A percentile compares a stretch with the other conserved stretches of the same genome.
These are phyloP conservation scores for Ophiostoma montium DNA, from an alignment of 2,329 filamentous ascomycete species.

Conservation along the genomic window DNA sequence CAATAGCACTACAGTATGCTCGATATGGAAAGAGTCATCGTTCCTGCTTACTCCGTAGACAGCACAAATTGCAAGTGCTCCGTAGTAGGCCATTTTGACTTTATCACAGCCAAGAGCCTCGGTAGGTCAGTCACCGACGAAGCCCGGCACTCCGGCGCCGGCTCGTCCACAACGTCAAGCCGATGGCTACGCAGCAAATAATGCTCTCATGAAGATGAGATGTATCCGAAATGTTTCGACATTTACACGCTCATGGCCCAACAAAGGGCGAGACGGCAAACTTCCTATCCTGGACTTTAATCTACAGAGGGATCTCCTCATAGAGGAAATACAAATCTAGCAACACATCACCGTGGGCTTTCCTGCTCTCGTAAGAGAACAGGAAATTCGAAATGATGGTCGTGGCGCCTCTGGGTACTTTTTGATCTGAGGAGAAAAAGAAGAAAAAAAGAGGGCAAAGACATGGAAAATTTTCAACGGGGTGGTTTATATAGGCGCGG, in stretches of 20 bases:
- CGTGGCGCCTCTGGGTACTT: slow-evolving; percentile 49
- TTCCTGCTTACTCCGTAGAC: too few species aligned
- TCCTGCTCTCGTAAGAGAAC: neutral
- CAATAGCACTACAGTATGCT: too few species aligned
- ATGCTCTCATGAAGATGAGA: slow-evolving; percentile 14
- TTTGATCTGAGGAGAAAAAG: slow-evolving; percentile 43
- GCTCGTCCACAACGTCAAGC: neutral
- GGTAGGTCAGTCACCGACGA: too few species aligned
- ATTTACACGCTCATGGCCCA: slow-evolving; percentile 36
- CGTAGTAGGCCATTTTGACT: too few species aligned
- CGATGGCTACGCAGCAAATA: neutral
- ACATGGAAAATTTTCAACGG: slow-evolving; percentile 8
- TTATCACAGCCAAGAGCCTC: too few species aligned
- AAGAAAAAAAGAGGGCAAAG: slow-evolving; percentile 20
- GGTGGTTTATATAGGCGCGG: neutral
- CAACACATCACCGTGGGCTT: slow-evolving; percentile 45
- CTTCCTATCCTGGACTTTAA: slow-evolving; percentile 49
- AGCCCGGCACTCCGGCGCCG: too few species aligned
- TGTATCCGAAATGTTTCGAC: slow-evolving; percentile 47
- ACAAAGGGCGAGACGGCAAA: slow-evolving; percentile 32
- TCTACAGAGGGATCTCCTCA: slow-evolving; percentile 34
- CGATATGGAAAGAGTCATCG: too few species aligned
- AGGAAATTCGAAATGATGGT: slow-evolving; percentile 39
- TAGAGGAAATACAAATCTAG: slow-evolving; percentile 28
- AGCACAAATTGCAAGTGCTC: too few species aligned